Evolutionary conservation across 2,329 filamentous ascomycete genomes (phyloP).

Genomic region (Alternaria brassicicola): DNA sequence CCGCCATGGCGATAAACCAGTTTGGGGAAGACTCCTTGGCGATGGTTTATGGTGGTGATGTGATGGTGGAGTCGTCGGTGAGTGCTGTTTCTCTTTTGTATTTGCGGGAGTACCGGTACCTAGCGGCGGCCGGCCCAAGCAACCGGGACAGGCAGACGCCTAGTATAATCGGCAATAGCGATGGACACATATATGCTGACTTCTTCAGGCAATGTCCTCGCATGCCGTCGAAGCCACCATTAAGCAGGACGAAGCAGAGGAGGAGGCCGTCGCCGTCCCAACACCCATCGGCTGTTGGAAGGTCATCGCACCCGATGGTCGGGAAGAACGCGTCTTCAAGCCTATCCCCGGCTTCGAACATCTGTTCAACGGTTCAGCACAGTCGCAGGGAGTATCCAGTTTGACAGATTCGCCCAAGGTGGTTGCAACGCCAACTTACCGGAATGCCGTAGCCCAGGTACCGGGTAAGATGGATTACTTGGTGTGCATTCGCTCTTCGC

Average conservation of each 20-base stretch:
- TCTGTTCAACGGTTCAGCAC: slow-evolving; percentile 18
- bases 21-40: slow-evolving; percentile 11
- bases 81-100: slow-evolving; percentile 4
- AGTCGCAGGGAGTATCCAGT: background rate
- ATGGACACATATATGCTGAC: slow-evolving; percentile 3
- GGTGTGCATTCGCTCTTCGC: slow-evolving; percentile 5
- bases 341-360: slow-evolving; percentile 37
- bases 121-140: slow-evolving; percentile 8
- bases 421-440: background rate
- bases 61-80: background rate
- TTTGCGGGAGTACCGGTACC: background rate
- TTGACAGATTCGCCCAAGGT: background rate
- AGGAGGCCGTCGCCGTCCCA: slow-evolving; percentile 15
- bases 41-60: background rate
- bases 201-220: slow-evolving; percentile 5
- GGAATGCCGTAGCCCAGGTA: background rate
- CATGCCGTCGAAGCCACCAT: background rate
- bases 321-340: slow-evolving; percentile 25
- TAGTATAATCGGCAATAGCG: background rate
- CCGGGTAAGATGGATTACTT: slow-evolving; percentile 12
- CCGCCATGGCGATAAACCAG: background rate
- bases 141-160: background rate
- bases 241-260: slow-evolving; percentile 4
- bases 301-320: slow-evolving; percentile 28
- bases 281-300: slow-evolving; percentile 30